Base-by-base conservation (phyloP, 306 rosid genomes). In the Quercus mongolica region DNA sequence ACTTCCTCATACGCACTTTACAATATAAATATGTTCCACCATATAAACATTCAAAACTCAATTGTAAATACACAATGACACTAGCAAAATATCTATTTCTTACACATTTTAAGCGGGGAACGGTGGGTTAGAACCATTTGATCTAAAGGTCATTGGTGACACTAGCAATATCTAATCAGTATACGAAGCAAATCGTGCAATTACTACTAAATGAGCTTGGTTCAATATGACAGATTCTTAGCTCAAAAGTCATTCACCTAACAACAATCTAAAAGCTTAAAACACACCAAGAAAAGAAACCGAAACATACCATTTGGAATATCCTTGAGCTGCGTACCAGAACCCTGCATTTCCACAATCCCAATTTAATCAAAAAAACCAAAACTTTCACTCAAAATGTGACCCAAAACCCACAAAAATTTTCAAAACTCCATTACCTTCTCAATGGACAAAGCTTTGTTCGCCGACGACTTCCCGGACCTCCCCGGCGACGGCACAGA, bases 291-390 rank as follows among this genome's bases (percentile, higher is more conserved):
- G 35, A 21, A 54, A 69, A 18, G 3, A 2, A 62, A 76, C 49
- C 5, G 14, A 63, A 65, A 65, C 89, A 44, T 82, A 96, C 99
- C 99, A 12, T 93, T 96, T 2, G 99, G 99, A 55, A 96, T 96
- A 57, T 90, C 98, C 87, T 89, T 93, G 38, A 96, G 96, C 75
- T 87, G 97, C 1, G 90, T 86, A 28, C 99, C 99, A 23, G 80
- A 85, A 46, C 99, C 99, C 99, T 96, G 93, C 76, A 86, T 87
- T 17, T 70, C 55, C 49, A 65, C 56, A 28, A 23, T 55, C 28
- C 52, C 69, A 78, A 31, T 56, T 14, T 23, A 80, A 30, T 20
- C 72, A 1, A 46, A 80, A 77, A 41, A 41, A 41, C 12, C 46
- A 41, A 41, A 41, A 41, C 46, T 41, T 68, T 6, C 65, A 46